phyloP scores from a whole-genome alignment of 371 early-diverging fungal genomes.

The Mucor saturninus region DNA sequence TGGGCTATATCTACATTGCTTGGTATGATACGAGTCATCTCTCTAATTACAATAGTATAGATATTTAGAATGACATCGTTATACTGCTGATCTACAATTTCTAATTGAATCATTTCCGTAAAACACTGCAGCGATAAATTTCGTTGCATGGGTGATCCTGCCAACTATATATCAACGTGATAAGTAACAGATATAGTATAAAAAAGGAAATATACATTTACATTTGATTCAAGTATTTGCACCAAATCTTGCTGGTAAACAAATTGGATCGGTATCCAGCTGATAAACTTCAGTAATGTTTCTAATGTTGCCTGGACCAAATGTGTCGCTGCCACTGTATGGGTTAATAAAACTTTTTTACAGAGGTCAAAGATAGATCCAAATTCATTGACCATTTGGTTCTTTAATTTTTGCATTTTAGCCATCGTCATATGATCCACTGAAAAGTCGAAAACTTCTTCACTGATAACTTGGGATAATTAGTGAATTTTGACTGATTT shows the following conservation, averaged over 20 bases:
- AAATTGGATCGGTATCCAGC: conserved; percentile 34
- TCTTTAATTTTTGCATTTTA: conserved; percentile 85
- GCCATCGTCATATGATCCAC: conserved; percentile 92
- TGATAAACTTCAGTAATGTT: conserved; percentile 61
- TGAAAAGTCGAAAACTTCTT: conserved; percentile 96
- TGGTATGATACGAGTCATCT: neutral
- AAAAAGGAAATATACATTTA: neutral
- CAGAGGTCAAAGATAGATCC: conserved; percentile 93
- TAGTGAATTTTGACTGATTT: neutral
- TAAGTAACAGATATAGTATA: neutral
- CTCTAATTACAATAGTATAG: conserved; percentile 6
- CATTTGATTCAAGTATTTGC: conserved; percentile 18
- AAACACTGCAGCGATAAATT: conserved; percentile 31
- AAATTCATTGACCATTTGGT: conserved; percentile 93
- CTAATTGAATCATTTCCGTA: conserved; percentile 22
- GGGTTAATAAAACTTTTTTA: conserved; percentile 82
- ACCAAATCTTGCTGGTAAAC: conserved; percentile 22
- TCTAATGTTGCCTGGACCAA: conserved; percentile 86
- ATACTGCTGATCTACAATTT: conserved; percentile 16
- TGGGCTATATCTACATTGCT: neutral
- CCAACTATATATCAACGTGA: conserved; percentile 4
- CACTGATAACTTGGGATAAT: conserved; percentile 56
- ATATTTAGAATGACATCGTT: conserved; percentile 12
- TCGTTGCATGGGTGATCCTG: conserved; percentile 13
- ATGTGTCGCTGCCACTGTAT: conserved; percentile 59